A percentile compares a stretch with the other conserved stretches of the same genome.
These are phyloP conservation scores for Hylodesmum podocarpum DNA, from an alignment of 306 rosid genomes.

Conservation along the genomic window DNA sequence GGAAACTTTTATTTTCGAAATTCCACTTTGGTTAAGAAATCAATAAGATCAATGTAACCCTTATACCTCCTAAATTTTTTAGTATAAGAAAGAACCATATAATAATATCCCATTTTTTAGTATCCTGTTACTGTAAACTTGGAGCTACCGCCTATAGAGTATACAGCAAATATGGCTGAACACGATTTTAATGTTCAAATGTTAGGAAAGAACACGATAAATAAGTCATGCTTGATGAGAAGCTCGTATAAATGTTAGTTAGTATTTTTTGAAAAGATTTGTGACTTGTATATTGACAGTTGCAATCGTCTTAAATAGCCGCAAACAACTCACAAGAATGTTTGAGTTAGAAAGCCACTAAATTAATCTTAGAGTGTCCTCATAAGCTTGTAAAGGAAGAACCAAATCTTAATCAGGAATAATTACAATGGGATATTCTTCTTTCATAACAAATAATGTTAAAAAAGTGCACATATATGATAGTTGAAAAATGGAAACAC, in stretches of 20 bases:
- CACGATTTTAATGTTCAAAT: neutral
- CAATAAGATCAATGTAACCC: neutral
- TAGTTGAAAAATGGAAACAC: neutral
- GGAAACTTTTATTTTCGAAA: neutral
- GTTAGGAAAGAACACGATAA: neutral
- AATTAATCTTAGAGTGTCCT: neutral
- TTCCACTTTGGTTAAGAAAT: neutral
- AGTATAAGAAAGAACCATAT: neutral
- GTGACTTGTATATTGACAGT: neutral
- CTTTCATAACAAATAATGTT: neutral
- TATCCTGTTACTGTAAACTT: neutral
- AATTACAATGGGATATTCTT: constrained; percentile 15
- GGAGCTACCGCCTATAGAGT: neutral
- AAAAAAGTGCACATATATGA: neutral
- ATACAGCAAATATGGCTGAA: neutral
- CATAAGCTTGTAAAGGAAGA: constrained; percentile 15
- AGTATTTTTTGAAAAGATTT: neutral
- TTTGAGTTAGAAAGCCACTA: neutral
- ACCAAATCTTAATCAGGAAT: constrained; percentile 1
- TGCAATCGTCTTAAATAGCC: neutral
- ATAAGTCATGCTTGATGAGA: neutral
- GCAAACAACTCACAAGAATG: neutral
- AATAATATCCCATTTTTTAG: neutral
- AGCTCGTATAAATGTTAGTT: neutral
- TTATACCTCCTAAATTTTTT: neutral